phyloP scores from a whole-genome alignment of 2,329 filamentous ascomycete genomes.

The Ophiocordyceps polyrhachis-furcata region DNA sequence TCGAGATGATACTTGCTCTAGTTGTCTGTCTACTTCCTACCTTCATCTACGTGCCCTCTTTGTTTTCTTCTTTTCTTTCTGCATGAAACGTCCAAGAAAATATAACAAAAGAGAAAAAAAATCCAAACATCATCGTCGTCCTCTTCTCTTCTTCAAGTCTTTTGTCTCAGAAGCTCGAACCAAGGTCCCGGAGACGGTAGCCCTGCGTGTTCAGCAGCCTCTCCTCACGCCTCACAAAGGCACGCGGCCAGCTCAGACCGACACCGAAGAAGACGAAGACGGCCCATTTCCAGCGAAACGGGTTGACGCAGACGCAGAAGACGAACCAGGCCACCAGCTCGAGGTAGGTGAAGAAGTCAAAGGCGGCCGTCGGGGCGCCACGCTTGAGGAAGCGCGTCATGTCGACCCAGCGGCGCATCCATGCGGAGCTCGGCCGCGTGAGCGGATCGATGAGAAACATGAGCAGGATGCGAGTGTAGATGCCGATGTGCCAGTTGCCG shows the following conservation, averaged over 20 bases:
- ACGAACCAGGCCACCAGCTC: constrained; percentile 75
- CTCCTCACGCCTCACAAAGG: constrained; percentile 49
- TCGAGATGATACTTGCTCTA: neutral
- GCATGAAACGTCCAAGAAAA: neutral
- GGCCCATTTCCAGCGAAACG: constrained; percentile 83
- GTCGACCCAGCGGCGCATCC: constrained; percentile 78
- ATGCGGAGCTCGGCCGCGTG: constrained; percentile 47
- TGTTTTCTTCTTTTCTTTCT: neutral
- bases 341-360: constrained; percentile 80
- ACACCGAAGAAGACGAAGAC: constrained; percentile 66
- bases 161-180: neutral
- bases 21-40: neutral
- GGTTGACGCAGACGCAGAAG: constrained; percentile 63
- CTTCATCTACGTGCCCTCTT: neutral
- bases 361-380: constrained; percentile 52
- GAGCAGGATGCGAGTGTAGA: constrained; percentile 69
- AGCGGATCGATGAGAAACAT: constrained; percentile 74
- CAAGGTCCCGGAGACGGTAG: neutral
- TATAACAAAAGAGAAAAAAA: neutral
- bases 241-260: constrained; percentile 44
- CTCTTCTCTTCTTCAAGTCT: neutral
- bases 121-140: neutral
- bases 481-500: constrained; percentile 77
- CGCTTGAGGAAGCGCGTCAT: constrained; percentile 58
- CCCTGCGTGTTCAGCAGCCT: constrained; percentile 26